These are phyloP conservation scores for Psilocybe azurescens DNA, from an alignment of 768 basidiomycete genomes.

Conservation along the genomic window DNA sequence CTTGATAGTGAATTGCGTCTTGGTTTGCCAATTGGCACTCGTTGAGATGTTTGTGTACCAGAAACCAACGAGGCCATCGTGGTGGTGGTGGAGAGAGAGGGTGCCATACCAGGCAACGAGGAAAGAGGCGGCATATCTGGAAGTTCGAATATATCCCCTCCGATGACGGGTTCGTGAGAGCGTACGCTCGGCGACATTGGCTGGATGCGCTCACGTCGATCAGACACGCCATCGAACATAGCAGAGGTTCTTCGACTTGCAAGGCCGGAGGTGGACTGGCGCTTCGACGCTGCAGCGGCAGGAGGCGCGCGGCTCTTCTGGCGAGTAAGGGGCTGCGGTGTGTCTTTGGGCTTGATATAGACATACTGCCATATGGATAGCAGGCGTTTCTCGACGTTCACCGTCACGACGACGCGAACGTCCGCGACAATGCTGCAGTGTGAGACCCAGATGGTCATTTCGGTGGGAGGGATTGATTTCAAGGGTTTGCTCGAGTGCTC, in stretches of 20 bases:
- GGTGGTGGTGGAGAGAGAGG: constrained; percentile 55
- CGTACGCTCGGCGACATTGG: constrained; percentile 42
- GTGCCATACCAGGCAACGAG: constrained; percentile 57
- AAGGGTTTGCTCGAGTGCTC: constrained; percentile 55
- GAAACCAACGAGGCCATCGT: constrained; percentile 55
- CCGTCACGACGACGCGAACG: constrained; percentile 60
- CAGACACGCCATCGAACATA: constrained; percentile 36
- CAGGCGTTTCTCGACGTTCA: constrained; percentile 55
- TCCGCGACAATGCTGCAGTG: constrained; percentile 50
- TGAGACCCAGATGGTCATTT: constrained; percentile 70
- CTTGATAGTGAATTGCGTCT: constrained; percentile 53
- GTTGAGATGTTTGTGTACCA: constrained; percentile 35
- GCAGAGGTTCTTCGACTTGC: constrained; percentile 45
- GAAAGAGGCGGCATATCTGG: constrained; percentile 49
- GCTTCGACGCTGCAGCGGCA: constrained; percentile 34
- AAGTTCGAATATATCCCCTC: constrained; percentile 39
- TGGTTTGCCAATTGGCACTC: constrained; percentile 32
- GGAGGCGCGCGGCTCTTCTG: neutral
- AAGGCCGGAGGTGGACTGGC: constrained; percentile 41
- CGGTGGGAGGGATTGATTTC: constrained; percentile 62
- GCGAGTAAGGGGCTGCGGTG: constrained; percentile 45
- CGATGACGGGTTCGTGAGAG: constrained; percentile 39
- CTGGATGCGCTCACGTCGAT: constrained; percentile 36
- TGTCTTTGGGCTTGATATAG: constrained; percentile 64
- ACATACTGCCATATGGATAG: constrained; percentile 78